These are phyloP conservation scores for Phylloporus sp. DNA, from an alignment of 768 basidiomycete species.

Conservation along the genomic window DNA sequence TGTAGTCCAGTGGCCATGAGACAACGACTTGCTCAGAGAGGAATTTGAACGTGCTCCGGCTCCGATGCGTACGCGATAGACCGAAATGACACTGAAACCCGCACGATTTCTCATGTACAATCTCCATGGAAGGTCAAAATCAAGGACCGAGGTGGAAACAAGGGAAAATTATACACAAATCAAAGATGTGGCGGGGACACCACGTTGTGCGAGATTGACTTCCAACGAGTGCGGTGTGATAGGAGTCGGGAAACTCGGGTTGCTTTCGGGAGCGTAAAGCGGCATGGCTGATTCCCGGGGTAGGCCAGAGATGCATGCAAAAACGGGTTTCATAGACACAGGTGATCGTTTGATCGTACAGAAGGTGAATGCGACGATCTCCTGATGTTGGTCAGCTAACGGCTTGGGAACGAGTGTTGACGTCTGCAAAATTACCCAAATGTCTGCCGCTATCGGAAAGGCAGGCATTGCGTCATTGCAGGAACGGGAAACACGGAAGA, in stretches of 20 bases:
- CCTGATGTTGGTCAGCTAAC: conserved; percentile 11
- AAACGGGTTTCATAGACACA: conserved; percentile 15
- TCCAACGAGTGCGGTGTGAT: conserved; percentile 25
- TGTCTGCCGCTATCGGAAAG: not conserved
- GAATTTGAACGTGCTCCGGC: not conserved
- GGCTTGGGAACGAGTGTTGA: conserved; percentile 1
- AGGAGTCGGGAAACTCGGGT: conserved; percentile 8
- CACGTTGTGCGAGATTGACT: conserved; percentile 24
- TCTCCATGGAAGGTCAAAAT: not conserved
- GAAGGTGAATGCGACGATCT: conserved; percentile 15
- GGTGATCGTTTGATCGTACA: conserved; percentile 16
- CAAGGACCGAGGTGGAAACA: not conserved
- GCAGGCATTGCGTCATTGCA: not conserved
- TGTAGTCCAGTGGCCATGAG: not conserved
- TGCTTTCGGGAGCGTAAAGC: conserved; percentile 7
- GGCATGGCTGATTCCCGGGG: conserved; percentile 13
- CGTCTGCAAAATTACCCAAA: not conserved
- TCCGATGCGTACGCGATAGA: not conserved
- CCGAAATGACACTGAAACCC: not conserved
- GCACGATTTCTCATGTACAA: not conserved
- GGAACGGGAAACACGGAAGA: not conserved
- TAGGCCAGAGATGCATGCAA: conserved; percentile 23
- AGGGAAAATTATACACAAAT: not conserved
- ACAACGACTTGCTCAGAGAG: not conserved
- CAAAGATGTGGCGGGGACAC: conserved; percentile 21